These are phyloP conservation scores for Spergularia azorica DNA, from an alignment of 179 eudicot genomes.

Conservation along the genomic window DNA sequence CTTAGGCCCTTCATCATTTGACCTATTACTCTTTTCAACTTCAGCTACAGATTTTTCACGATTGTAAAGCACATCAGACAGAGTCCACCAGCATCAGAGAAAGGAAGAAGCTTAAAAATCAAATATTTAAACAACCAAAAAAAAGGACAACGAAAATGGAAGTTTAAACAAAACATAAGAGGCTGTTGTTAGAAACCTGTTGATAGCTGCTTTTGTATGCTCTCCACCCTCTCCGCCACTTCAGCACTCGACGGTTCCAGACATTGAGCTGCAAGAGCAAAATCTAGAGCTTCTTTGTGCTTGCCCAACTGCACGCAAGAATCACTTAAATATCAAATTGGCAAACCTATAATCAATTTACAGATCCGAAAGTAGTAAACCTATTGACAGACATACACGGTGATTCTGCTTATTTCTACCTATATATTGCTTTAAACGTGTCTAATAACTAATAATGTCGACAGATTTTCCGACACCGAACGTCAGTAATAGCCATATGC, in stretches of 20 bases:
- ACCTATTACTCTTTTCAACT: slow-evolving; percentile 55
- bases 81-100: slow-evolving; percentile 1
- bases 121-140: neutral
- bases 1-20: slow-evolving; percentile 48
- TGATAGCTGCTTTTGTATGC: slow-evolving; percentile 57
- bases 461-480: too few species aligned
- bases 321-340: neutral
- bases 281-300: slow-evolving; percentile 83
- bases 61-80: slow-evolving; percentile 19
- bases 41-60: slow-evolving; percentile 49
- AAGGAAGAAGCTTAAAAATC: neutral
- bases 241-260: slow-evolving; percentile 66
- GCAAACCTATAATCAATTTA: neutral
- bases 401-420: neutral
- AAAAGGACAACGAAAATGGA: neutral
- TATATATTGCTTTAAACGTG: too few species aligned
- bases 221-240: slow-evolving; percentile 64
- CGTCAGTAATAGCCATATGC: neutral
- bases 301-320: slow-evolving; percentile 64
- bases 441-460: too few species aligned
- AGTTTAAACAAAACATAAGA: neutral
- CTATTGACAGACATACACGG: neutral
- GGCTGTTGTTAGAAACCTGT: slow-evolving; percentile 53
- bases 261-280: slow-evolving; percentile 73
- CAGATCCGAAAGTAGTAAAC: neutral